Conservation (phyloP, 345 rosid species). For the Brassica napus region DNA sequence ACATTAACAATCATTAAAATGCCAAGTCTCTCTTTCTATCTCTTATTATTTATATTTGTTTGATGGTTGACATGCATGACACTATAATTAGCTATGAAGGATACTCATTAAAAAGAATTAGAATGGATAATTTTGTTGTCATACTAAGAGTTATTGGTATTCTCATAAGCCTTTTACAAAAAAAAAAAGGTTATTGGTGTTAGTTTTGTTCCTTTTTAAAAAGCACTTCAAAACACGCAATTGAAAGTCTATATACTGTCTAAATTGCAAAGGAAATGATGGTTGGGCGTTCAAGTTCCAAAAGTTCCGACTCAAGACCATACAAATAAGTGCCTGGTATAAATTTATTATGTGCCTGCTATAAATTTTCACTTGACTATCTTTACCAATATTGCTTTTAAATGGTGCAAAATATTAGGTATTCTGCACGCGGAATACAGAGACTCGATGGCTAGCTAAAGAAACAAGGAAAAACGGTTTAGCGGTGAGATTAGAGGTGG, state of each 20-base stretch:
- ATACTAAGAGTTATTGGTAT: neutral
- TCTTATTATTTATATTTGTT: constrained; percentile 21
- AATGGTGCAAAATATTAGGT: neutral
- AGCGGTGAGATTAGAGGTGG: neutral
- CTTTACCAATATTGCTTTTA: neutral
- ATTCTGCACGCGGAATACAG: too few species aligned
- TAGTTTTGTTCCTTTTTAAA: neutral
- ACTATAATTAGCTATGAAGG: constrained; percentile 38
- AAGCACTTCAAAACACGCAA: neutral
- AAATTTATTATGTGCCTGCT: neutral
- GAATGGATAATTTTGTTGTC: neutral
- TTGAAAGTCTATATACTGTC: neutral
- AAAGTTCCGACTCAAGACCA: neutral
- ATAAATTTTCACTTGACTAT: neutral
- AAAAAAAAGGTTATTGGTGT: neutral
- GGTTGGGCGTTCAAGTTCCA: neutral
- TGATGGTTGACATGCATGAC: constrained; percentile 39
- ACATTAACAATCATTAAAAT: constrained; percentile 26
- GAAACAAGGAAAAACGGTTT: neutral
- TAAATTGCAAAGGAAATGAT: neutral
- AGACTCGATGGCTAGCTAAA: neutral
- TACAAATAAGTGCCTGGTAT: neutral
- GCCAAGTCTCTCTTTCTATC: constrained; percentile 3
- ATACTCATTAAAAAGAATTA: neutral
- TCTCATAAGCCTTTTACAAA: neutral